Conservation (phyloP, 192 early-diverging fungal genomes). For the Coemansia sp. region DNA sequence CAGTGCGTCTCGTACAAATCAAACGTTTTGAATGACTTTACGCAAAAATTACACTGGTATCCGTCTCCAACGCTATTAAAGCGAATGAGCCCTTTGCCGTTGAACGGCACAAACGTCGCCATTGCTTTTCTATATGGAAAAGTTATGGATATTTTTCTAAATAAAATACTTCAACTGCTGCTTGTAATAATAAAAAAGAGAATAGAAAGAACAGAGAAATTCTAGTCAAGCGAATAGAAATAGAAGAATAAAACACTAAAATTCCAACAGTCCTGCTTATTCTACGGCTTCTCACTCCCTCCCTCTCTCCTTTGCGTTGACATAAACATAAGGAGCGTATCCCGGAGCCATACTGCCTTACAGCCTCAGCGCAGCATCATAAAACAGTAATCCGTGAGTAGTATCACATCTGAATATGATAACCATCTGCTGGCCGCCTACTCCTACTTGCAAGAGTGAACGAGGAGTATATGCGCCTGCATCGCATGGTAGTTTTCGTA, state of each 20-base stretch:
- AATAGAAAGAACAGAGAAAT: background rate
- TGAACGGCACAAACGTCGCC: constrained; percentile 49
- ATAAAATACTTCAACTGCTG: no score
- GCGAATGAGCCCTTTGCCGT: constrained; percentile 39
- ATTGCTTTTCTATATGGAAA: constrained; percentile 6
- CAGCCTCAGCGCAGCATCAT: background rate
- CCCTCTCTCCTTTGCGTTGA: background rate
- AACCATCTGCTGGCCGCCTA: background rate
- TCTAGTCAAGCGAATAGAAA: background rate
- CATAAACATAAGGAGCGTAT: no score
- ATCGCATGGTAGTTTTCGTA: constrained; percentile 41
- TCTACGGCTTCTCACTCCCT: background rate
- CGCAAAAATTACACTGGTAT: constrained; percentile 34
- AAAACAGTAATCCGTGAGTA: background rate
- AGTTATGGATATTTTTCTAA: no score
- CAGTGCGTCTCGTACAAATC: constrained; percentile 42
- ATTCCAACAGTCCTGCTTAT: background rate
- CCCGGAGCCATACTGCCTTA: no score
- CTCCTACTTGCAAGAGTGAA: constrained; percentile 5
- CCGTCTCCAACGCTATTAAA: constrained; percentile 28
- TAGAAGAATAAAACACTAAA: background rate
- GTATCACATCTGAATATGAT: constrained; percentile 1
- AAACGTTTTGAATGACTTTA: constrained; percentile 32
- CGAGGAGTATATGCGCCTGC: constrained; percentile 25
- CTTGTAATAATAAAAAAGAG: no score